Conservation (phyloP, 208 protist genomes). For the Trypanosoma theileri region DNA sequence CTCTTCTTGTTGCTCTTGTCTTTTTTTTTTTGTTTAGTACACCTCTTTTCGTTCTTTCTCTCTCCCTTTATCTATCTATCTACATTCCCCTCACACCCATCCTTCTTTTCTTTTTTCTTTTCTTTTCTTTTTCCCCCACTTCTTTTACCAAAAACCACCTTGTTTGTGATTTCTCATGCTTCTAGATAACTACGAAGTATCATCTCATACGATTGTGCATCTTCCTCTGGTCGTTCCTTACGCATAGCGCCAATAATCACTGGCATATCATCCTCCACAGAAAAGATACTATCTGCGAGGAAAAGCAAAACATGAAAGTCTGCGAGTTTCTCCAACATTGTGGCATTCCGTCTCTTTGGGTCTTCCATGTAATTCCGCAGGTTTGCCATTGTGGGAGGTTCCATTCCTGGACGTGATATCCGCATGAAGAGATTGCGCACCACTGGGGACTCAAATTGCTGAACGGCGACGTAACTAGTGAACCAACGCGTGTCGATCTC, state of each 20-base stretch:
- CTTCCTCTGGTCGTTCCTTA: constrained; percentile 38
- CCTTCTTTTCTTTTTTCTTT: constrained; percentile 4
- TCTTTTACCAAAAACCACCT: no score
- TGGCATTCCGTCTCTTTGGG: constrained; percentile 55
- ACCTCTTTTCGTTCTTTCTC: no score
- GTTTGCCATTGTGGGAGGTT: constrained; percentile 69
- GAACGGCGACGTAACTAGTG: constrained; percentile 85
- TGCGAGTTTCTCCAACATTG: constrained; percentile 75
- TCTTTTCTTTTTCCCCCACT: constrained; percentile 14
- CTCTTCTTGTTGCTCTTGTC: not conserved
- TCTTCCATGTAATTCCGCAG: constrained; percentile 76
- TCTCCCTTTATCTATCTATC: no score
- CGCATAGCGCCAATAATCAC: constrained; percentile 49
- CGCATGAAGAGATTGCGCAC: constrained; percentile 86
- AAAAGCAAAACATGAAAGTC: constrained; percentile 93
- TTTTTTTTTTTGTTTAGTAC: not conserved
- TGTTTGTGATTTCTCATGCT: constrained; percentile 8
- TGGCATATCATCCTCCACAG: constrained; percentile 55
- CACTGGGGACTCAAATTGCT: constrained; percentile 76
- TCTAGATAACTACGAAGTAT: constrained; percentile 48
- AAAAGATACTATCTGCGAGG: constrained; percentile 59
- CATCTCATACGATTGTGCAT: constrained; percentile 46
- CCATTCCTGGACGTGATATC: constrained; percentile 75
- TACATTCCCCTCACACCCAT: no score
- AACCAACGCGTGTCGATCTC: constrained; percentile 87